Evolutionary conservation across 2,329 filamentous ascomycete species (phyloP).

Genomic region (Xylaria sp.): DNA sequence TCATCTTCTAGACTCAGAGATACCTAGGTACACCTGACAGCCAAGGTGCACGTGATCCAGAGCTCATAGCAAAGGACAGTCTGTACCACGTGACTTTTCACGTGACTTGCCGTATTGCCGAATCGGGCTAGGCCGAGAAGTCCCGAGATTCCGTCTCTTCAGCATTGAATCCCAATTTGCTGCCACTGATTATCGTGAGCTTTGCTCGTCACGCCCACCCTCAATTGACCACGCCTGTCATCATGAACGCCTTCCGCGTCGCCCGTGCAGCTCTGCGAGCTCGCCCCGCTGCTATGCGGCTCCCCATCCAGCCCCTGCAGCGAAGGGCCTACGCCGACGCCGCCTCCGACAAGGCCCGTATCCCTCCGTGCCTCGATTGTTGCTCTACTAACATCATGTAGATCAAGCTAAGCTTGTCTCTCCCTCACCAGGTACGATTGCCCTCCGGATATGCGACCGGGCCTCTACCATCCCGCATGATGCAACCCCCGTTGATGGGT

Average conservation of each 20-base stretch:
- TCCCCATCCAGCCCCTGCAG: slow-evolving; percentile 81
- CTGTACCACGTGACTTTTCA: slow-evolving; percentile 23
- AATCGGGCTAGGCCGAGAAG: slow-evolving; percentile 48
- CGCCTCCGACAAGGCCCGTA: slow-evolving; percentile 77
- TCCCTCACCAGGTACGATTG: slow-evolving; percentile 95
- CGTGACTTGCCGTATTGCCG: slow-evolving; percentile 48
- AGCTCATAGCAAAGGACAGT: too few species aligned
- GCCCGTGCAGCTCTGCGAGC: slow-evolving; percentile 89
- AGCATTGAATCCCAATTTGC: slow-evolving; percentile 56
- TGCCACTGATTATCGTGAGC: slow-evolving; percentile 56
- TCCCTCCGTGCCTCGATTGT: slow-evolving; percentile 10
- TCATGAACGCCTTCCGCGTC: slow-evolving; percentile 95
- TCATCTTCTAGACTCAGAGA: not conserved
- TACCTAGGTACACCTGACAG: too few species aligned
- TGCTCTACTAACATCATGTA: slow-evolving; percentile 53
- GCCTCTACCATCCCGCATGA: not conserved
- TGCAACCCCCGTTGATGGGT: not conserved
- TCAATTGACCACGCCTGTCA: slow-evolving; percentile 64
- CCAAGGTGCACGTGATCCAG: not conserved
- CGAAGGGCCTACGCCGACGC: slow-evolving; percentile 93
- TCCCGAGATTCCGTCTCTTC: slow-evolving; percentile 43
- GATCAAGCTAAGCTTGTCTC: slow-evolving; percentile 97
- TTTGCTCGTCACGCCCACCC: slow-evolving; percentile 57
- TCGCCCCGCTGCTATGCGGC: slow-evolving; percentile 79
- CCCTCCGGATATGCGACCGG: not conserved